phyloP scores from a whole-genome alignment of 1,284 basidiomycete species.

The Ganoderma multipileum region DNA sequence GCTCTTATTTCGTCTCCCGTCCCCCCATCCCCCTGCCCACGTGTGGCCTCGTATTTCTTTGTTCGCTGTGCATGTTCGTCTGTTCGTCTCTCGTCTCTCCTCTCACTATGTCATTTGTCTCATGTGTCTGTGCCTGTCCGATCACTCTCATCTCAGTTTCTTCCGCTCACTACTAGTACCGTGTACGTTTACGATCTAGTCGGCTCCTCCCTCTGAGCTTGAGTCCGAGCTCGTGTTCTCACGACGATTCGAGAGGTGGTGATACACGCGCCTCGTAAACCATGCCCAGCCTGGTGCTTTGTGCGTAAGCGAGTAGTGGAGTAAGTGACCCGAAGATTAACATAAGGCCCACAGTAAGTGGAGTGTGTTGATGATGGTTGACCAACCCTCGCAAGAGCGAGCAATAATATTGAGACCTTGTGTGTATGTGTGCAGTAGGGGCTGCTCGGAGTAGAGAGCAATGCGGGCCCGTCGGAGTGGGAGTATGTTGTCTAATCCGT shows the following conservation, averaged over 20 bases:
- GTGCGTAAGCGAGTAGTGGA: too few relatives aligned
- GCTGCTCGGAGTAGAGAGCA: too few relatives aligned
- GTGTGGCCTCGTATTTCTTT: constrained; percentile 1
- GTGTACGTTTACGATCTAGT: constrained; percentile 31
- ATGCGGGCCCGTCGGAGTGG: too few relatives aligned
- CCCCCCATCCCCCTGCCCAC: background rate
- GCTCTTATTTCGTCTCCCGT: constrained; percentile 7
- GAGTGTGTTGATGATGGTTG: too few relatives aligned
- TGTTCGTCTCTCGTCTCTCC: constrained; percentile 5
- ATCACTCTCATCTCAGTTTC: constrained; percentile 6
- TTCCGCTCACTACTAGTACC: constrained; percentile 11
- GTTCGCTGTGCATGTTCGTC: constrained; percentile 8
- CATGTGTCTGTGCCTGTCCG: constrained; percentile 2
- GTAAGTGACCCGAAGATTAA: too few relatives aligned
- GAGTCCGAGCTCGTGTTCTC: background rate
- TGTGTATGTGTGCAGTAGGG: too few relatives aligned
- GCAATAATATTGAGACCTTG: too few relatives aligned
- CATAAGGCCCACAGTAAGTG: too few relatives aligned
- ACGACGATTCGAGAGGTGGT: constrained; percentile 18
- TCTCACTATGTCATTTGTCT: constrained; percentile 6
- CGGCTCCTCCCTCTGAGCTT: background rate
- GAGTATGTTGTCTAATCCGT: too few relatives aligned
- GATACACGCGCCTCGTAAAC: constrained; percentile 23
- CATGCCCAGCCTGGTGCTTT: too few relatives aligned
- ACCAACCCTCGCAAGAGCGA: too few relatives aligned